These are phyloP conservation scores for Apiospora koreana DNA, from an alignment of 2,329 filamentous ascomycete genomes.

Conservation along the genomic window DNA sequence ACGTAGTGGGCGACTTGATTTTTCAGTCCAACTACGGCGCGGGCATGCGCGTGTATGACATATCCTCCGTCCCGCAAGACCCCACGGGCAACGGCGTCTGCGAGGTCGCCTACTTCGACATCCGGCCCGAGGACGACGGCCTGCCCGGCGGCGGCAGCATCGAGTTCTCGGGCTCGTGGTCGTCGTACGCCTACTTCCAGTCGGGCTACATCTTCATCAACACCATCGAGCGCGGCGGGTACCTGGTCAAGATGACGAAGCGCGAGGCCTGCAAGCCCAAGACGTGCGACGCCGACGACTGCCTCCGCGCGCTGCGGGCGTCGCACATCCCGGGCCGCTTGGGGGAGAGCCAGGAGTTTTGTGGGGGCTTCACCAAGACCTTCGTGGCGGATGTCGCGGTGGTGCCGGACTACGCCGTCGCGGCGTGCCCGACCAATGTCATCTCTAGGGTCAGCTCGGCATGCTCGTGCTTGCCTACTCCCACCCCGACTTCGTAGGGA, in stretches of 20 bases:
- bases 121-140: conserved; percentile 51
- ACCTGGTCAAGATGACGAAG: conserved; percentile 41
- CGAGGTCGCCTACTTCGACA: conserved; percentile 51
- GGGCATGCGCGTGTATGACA: conserved; percentile 46
- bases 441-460: background rate
- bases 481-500: background rate
- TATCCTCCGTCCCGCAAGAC: conserved; percentile 37
- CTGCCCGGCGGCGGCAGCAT: conserved; percentile 37
- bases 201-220: conserved; percentile 52
- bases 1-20: conserved; percentile 42
- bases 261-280: background rate
- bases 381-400: background rate
- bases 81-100: conserved; percentile 45
- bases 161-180: conserved; percentile 48
- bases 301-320: background rate
- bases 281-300: background rate
- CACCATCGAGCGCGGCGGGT: conserved; percentile 53
- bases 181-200: conserved; percentile 48
- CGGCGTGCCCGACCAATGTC: background rate
- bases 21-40: conserved; percentile 54
- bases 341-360: background rate
- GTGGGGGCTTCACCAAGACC: background rate
- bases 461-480: background rate
- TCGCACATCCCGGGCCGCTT: background rate
- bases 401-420: background rate